A percentile compares a stretch with the other conserved stretches of the same genome.
Evolutionary conservation across 108 stramenopile genomes (phyloP).

Genomic region (Stephanodiscus triporus): DNA sequence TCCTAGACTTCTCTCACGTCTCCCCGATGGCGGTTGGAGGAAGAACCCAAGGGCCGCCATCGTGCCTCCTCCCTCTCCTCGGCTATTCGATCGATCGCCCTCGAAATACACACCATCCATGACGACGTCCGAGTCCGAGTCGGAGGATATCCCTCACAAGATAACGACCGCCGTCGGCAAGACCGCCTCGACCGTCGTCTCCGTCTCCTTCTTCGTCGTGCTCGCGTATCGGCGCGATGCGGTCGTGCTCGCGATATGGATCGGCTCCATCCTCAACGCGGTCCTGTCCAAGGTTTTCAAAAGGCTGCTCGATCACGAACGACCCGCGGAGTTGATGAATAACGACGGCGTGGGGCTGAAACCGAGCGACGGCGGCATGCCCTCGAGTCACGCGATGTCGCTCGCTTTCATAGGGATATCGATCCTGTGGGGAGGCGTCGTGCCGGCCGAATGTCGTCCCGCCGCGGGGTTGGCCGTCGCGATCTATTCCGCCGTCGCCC

Average conservation of each 20-base stretch:
- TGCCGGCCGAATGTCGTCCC: slow-evolving; percentile 5
- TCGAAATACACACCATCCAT: background rate
- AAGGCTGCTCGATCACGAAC: slow-evolving; percentile 64
- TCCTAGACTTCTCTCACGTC: background rate
- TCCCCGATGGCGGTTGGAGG: background rate
- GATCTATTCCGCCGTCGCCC: slow-evolving; percentile 55
- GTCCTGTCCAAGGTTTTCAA: slow-evolving; percentile 70
- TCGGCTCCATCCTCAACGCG: slow-evolving; percentile 77
- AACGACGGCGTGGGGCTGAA: slow-evolving; percentile 45
- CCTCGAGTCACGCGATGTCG: slow-evolving; percentile 87
- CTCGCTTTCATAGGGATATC: slow-evolving; percentile 79
- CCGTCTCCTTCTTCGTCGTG: slow-evolving; percentile 67
- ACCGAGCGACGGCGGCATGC: slow-evolving; percentile 84
- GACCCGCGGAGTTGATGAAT: slow-evolving; percentile 43
- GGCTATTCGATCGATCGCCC: background rate
- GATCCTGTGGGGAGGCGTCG: slow-evolving; percentile 3
- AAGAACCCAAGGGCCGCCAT: background rate
- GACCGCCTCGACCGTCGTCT: slow-evolving; percentile 74
- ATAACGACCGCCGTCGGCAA: slow-evolving; percentile 55
- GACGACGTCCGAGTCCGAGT: slow-evolving; percentile 2
- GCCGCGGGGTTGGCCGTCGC: slow-evolving; percentile 36
- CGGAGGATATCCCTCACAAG: background rate
- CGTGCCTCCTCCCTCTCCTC: background rate
- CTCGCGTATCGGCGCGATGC: slow-evolving; percentile 74
- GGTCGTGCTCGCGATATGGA: slow-evolving; percentile 67